These are phyloP conservation scores for Plasmodium gonderi DNA, from an alignment of 169 alveolate species.

Conservation along the genomic window DNA sequence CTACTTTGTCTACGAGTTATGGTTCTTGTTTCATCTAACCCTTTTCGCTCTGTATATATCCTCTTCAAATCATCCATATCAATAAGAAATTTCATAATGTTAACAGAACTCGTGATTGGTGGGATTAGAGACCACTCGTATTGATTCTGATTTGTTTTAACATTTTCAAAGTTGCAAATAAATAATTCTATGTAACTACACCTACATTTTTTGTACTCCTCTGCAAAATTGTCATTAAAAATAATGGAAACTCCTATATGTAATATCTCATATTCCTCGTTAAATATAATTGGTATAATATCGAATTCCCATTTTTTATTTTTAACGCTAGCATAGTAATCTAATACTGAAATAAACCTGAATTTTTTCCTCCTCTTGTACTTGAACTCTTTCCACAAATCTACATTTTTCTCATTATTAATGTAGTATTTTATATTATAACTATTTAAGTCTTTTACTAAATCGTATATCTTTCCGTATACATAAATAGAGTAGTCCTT, in stretches of 20 bases:
- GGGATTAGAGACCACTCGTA: background rate
- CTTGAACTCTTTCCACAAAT: slow-evolving; percentile 53
- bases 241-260: slow-evolving; percentile 57
- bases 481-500: slow-evolving; percentile 59
- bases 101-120: background rate
- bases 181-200: slow-evolving; percentile 56
- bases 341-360: slow-evolving; percentile 24
- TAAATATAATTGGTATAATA: slow-evolving; percentile 52
- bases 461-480: slow-evolving; percentile 47
- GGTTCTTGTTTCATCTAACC: background rate
- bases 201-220: slow-evolving; percentile 30
- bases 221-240: slow-evolving; percentile 35
- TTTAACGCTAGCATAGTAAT: slow-evolving; percentile 41
- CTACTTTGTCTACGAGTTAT: background rate
- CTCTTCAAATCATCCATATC: slow-evolving; percentile 25
- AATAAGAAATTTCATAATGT: slow-evolving; percentile 14
- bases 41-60: background rate
- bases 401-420: slow-evolving; percentile 67
- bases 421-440: slow-evolving; percentile 45
- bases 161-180: slow-evolving; percentile 4
- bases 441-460: slow-evolving; percentile 42
- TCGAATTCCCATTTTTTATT: slow-evolving; percentile 48
- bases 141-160: background rate
- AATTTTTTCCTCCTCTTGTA: slow-evolving; percentile 32
- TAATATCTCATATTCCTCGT: slow-evolving; percentile 52